These are phyloP conservation scores for Colletotrichum costaricense DNA, from an alignment of 2,329 filamentous ascomycete genomes.

Conservation along the genomic window DNA sequence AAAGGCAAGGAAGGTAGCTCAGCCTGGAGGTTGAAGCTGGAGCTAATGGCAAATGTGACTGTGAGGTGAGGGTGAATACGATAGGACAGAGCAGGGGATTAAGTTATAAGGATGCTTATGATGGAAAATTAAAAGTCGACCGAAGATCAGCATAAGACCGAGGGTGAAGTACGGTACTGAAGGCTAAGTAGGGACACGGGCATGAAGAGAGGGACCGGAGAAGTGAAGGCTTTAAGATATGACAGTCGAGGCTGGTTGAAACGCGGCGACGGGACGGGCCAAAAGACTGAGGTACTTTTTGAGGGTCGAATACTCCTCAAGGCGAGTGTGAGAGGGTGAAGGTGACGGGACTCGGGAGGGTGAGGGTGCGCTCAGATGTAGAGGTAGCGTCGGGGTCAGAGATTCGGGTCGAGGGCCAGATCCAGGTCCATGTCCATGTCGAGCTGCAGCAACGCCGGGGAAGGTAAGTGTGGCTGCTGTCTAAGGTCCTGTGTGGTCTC, in stretches of 20 bases:
- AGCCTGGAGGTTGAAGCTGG: background rate
- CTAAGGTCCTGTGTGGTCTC: constrained; percentile 14
- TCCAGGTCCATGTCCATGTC: constrained; percentile 30
- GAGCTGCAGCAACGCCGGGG: constrained; percentile 27
- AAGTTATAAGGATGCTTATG: constrained; percentile 14
- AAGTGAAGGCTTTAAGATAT: constrained; percentile 30
- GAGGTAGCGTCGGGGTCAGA: constrained; percentile 25
- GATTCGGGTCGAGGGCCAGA: constrained; percentile 21
- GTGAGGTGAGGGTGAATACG: background rate
- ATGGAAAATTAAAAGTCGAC: constrained; percentile 14
- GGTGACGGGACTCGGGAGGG: background rate
- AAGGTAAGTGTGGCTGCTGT: constrained; percentile 19
- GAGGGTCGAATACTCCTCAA: background rate
- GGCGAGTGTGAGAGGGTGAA: background rate
- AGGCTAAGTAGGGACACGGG: constrained; percentile 5
- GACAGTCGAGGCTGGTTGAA: constrained; percentile 17
- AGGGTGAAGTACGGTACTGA: background rate
- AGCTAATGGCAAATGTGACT: background rate
- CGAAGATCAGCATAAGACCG: constrained; percentile 31
- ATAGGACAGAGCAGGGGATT: background rate
- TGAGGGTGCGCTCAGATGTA: constrained; percentile 27
- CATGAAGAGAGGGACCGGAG: constrained; percentile 15
- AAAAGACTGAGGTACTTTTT: background rate
- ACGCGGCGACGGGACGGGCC: constrained; percentile 3
- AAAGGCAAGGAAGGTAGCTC: background rate